Base-by-base conservation (phyloP, 805 yeast genomes). In the Cyberlindnera xishuangbannaensis region DNA sequence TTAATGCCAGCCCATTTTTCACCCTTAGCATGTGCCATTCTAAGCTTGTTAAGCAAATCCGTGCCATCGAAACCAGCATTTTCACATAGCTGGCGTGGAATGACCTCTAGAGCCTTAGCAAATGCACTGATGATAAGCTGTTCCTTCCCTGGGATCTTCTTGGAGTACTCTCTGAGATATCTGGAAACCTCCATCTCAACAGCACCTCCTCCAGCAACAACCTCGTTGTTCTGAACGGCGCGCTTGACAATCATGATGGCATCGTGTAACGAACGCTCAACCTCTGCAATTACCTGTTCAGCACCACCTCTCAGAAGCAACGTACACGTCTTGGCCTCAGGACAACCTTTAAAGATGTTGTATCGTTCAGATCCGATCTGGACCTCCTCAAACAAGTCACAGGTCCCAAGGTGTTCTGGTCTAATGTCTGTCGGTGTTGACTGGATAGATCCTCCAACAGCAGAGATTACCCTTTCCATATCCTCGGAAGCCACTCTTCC, bases 141-240 rank as follows among this genome's bases (percentile, higher is more conserved):
- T 62, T 90, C 96, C 61, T 92, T 90, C 25, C 98, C 98, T 15
- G 95, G 86, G 49, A 92, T 83, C 14, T 85, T 73, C 53, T 81
- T 79, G 16, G 97, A 78, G 53, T 79, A 74, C 49, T 86, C 95
- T 53, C 98, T 76, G 48, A 92, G 69, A 57, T 83, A 76, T 57
- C 77, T 85, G 24, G 97, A 87, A 25, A 92, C 55, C 56, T 92
- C 97, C 98, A 92, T 92, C 62, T 92, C 98, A 44, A 87, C 82
- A 22, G 99, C 99, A 44, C 99, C 99, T 45, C 99, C 99, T 42
- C 99, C 99, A 11, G 95, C 97, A 37, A 92, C 98, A 46, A 92
- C 78, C 18, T 75, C 65, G 53, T 78, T 82, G 56, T 88, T 88
- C 53, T 83, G 79, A 26, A 92, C 76, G 2, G 97, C 94, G 50